Base-by-base conservation (phyloP, 2,329 filamentous ascomycete genomes). In the Paracamarosporium sp. region DNA sequence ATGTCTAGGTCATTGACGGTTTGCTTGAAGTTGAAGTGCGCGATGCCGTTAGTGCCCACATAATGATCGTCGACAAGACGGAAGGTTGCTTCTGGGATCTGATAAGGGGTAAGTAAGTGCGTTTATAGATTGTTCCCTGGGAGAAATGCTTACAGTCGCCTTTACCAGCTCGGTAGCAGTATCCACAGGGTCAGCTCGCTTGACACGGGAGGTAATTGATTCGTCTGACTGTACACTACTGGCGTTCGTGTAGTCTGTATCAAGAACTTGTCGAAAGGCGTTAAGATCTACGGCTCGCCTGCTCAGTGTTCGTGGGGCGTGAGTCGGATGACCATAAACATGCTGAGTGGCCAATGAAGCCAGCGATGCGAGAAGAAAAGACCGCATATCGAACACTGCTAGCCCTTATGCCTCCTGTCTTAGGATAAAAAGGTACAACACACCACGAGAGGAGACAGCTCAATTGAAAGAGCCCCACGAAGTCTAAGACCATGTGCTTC, bases 21-120 rank as follows among this genome's bases (percentile, higher is more conserved):
- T 73, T 88, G 86, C 72, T 83, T 85, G 67, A 87, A 85, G 69
- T 86, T 80, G 61, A 86, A 83, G 64, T 88, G 85, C 0, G 78
- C 79, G 57, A 88, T 77, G 8, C 85, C 84, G 53, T 85, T 86
- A 44, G 65, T 71, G n/a, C 85, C 80, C 11, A 83, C 76, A 48
- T 87, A 87, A 63, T 82, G 78, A 65, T 86, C 84, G 0, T 79
- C 68, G 0, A 82, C 80, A 6, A 85, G 60, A 20, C 85, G 82
- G 71, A 86, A 87, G 22, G 70, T 69, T 15, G 76, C 68, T 50
- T 65, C 72, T 2, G 78, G 78, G 2, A 68, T 25, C 48, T 51
- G 25, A n/a, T 5, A 41, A 0, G 25, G 33, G 1, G n/a, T 51
- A 30, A 41, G 48, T 5, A 24, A 15, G 13, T 17, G 27, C 5